Evolutionary conservation across 306 rosid species (phyloP), one percentile per base, ranked within the genome.

Genomic region (Dalbergia cultrata): DNA sequence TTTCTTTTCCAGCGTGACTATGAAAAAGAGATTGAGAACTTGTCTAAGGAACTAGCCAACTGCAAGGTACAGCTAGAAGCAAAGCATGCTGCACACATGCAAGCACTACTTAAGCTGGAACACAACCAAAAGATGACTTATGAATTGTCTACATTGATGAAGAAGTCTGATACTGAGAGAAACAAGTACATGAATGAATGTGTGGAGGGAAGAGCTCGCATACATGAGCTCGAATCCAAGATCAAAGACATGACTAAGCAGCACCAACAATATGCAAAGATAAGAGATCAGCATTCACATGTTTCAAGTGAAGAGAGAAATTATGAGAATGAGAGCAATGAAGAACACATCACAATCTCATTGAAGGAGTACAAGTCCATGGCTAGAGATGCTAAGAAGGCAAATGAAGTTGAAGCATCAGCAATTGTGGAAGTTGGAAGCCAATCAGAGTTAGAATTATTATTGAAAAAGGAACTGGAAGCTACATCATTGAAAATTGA

Each of bases 51-150:
- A 39, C 63, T 86, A 62, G 80, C 90, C 33, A 86, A 67, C 49
- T 84, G 77, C 83, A 89, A 91, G 81, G 63, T 82, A 50, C 86
- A 91, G 79, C 59, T 84, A 62, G 90, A 91, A 78, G 91, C 89
- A 68, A 91, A 83, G 70, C 90, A 86, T 78, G 83, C 84, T 19
- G 87, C 90, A 35, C 72, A 80, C 64, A 68, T 86, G 89, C 90
- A 91, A 69, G 89, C 88, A 21, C 74, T 82, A 59, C 87, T 81
- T 52, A 84, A 79, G 80, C 76, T 86, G 33, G 86, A 91, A 53
- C 82, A 84, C 43, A 66, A 77, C 33, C 86, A 84, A 66, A 75
- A 81, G 74, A 50, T 80, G 69, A 83, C 70, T 43, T 74, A 65
- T 41, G 91, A 86, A 60, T 76, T 87, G 49, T 86, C 87, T 22